Percentiles rank a stretch among this genome's conserved stretches.
Conservation (phyloP, 2,329 filamentous ascomycete species). For the Xylaria sp. region DNA sequence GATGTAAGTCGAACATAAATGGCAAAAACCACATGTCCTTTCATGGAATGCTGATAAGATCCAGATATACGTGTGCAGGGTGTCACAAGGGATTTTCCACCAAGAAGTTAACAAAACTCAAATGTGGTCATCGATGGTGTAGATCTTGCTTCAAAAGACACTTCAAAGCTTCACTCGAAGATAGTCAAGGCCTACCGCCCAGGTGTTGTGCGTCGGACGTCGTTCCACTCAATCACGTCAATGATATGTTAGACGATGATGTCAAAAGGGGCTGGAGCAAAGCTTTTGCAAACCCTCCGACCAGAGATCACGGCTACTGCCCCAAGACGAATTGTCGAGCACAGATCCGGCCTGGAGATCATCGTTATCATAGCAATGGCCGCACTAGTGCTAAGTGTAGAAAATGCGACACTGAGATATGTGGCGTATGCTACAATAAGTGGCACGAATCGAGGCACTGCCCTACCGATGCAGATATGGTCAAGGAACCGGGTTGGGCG, state of each 20-base stretch:
- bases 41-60: slow-evolving; percentile 27
- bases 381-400: slow-evolving; percentile 73
- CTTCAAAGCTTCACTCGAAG: slow-evolving; percentile 76
- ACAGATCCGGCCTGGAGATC: slow-evolving; percentile 77
- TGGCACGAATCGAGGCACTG: slow-evolving; percentile 75
- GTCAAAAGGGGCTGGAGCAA: slow-evolving; percentile 84
- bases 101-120: slow-evolving; percentile 70
- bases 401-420: slow-evolving; percentile 75
- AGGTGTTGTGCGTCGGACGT: slow-evolving; percentile 75
- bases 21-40: slow-evolving; percentile 5
- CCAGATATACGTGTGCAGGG: slow-evolving; percentile 72
- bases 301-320: slow-evolving; percentile 78
- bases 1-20: slow-evolving; percentile 34
- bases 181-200: slow-evolving; percentile 84
- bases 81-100: slow-evolving; percentile 73
- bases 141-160: slow-evolving; percentile 73
- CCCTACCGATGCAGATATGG: slow-evolving; percentile 72
- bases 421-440: slow-evolving; percentile 72
- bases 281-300: slow-evolving; percentile 78
- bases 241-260: slow-evolving; percentile 71
- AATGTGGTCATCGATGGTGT: slow-evolving; percentile 84
- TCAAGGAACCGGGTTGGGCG: slow-evolving; percentile 73
- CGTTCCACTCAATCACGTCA: slow-evolving; percentile 78
- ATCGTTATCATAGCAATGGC: slow-evolving; percentile 59
- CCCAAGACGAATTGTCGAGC: slow-evolving; percentile 74